Evolutionary conservation across 2,329 filamentous ascomycete species (phyloP).

Genomic region (Alternaria conjuncta): DNA sequence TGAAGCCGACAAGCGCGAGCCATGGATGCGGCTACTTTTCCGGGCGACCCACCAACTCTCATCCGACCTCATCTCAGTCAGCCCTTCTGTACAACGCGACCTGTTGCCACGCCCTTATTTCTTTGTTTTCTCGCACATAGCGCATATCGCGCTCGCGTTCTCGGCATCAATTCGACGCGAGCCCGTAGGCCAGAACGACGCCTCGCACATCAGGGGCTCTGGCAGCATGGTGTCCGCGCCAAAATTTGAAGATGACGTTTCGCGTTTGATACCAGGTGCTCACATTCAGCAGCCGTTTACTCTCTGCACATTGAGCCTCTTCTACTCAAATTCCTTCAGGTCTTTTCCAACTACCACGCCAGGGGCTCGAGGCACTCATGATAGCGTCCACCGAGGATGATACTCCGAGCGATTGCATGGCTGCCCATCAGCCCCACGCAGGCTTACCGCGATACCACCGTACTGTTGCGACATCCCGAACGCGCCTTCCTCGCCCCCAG

Average conservation of each 20-base stretch:
- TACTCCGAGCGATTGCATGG: neutral
- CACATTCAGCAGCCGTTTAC: neutral
- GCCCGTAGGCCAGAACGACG: neutral
- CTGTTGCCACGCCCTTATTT: neutral
- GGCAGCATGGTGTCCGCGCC: neutral
- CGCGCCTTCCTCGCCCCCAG: neutral
- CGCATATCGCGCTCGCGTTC: neutral
- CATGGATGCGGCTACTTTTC: neutral
- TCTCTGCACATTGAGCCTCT: neutral
- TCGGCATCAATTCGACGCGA: neutral
- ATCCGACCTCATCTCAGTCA: slow-evolving; percentile 2
- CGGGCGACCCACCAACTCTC: neutral
- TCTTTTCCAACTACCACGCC: neutral
- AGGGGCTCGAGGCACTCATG: neutral
- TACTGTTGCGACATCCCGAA: neutral
- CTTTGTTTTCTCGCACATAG: neutral
- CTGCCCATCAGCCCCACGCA: neutral
- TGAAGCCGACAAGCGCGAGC: neutral
- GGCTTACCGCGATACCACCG: neutral
- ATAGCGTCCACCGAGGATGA: neutral
- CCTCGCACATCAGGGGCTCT: neutral
- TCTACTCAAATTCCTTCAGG: neutral
- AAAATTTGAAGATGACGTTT: neutral
- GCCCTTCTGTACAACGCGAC: neutral
- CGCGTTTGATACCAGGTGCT: neutral